These are phyloP conservation scores for Periconia macrospinosa DNA, from an alignment of 2,329 filamentous ascomycete species.

Conservation along the genomic window DNA sequence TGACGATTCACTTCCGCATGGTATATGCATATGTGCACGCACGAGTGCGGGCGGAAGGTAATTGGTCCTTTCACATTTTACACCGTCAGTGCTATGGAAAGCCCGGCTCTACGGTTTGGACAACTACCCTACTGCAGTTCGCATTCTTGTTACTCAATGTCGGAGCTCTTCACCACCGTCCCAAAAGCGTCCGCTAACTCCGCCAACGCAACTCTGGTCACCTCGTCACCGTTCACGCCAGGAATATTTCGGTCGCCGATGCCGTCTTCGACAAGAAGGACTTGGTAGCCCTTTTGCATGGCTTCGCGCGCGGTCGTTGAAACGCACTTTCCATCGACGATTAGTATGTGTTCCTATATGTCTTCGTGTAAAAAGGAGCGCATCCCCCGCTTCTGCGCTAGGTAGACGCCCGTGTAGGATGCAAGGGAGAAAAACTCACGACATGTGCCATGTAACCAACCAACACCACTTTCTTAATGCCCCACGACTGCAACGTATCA, in stretches of 20 bases:
- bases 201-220: constrained; percentile 53
- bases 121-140: not conserved
- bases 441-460: constrained; percentile 69
- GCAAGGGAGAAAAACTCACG: not conserved
- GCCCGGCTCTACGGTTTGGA: too few relatives aligned
- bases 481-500: constrained; percentile 54
- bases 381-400: not conserved
- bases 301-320: constrained; percentile 65
- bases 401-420: too few relatives aligned
- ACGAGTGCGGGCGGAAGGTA: too few relatives aligned
- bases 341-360: not conserved
- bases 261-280: constrained; percentile 62
- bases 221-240: constrained; percentile 58
- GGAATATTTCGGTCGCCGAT: constrained; percentile 70
- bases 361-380: not conserved
- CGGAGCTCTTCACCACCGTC: constrained; percentile 57
- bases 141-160: constrained; percentile 42
- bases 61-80: too few relatives aligned
- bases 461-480: constrained; percentile 63
- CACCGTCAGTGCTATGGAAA: too few relatives aligned
- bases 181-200: constrained; percentile 67
- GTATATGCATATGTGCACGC: too few relatives aligned
- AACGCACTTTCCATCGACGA: constrained; percentile 47
- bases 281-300: constrained; percentile 64
- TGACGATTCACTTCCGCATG: too few relatives aligned